phyloP scores from a whole-genome alignment of 2,329 filamentous ascomycete genomes.

The Xylaria sp. region DNA sequence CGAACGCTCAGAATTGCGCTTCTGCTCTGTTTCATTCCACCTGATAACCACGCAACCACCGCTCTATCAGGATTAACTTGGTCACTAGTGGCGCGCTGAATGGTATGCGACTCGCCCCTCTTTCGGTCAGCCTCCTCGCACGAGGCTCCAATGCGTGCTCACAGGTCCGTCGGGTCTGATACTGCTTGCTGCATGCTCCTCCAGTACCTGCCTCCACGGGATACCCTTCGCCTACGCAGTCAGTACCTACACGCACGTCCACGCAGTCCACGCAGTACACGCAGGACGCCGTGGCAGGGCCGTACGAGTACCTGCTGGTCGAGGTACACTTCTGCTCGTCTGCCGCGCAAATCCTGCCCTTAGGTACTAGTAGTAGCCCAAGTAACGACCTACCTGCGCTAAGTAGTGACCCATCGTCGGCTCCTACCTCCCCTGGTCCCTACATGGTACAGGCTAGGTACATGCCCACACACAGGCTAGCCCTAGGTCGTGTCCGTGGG shows the following conservation, averaged over 20 bases:
- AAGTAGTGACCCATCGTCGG: constrained; percentile 4
- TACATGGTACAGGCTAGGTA: not conserved
- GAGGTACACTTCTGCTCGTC: not conserved
- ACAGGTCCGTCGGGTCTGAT: not conserved
- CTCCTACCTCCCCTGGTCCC: constrained; percentile 8
- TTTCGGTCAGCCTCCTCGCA: constrained; percentile 7
- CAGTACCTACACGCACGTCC: not conserved
- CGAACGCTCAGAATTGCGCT: constrained; percentile 13
- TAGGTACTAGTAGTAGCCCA: not conserved
- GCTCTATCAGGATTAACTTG: constrained; percentile 26
- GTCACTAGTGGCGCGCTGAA: constrained; percentile 31
- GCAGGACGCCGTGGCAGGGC: too few species aligned
- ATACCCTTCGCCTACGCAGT: not conserved
- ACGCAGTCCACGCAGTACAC: not conserved
- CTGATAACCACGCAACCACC: constrained; percentile 18
- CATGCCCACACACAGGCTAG: not conserved
- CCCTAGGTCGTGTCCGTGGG: not conserved
- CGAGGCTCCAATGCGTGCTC: not conserved
- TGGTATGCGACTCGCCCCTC: constrained; percentile 19
- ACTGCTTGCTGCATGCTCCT: not conserved
- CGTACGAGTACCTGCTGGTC: too few species aligned
- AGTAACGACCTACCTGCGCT: not conserved
- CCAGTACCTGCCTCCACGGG: not conserved
- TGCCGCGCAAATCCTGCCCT: not conserved
- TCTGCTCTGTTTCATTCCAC: constrained; percentile 20